These are phyloP conservation scores for Lomentospora prolificans DNA, from an alignment of 2,329 filamentous ascomycete genomes.

Conservation along the genomic window DNA sequence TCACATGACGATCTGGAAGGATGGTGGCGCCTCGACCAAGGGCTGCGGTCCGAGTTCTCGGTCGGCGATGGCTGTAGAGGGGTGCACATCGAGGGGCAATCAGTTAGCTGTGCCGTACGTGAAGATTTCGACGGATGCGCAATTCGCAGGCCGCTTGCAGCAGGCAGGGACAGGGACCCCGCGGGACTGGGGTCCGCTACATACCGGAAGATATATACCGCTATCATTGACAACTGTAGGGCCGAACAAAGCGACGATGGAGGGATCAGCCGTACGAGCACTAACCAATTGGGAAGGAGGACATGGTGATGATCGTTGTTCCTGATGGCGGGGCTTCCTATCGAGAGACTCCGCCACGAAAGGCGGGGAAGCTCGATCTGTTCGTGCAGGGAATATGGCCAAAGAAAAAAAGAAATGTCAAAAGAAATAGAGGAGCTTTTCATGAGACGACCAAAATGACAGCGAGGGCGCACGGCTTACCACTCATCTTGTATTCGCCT, in stretches of 20 bases:
- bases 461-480: too few species aligned
- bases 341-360: too few species aligned
- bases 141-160: too few species aligned
- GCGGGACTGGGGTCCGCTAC: too few species aligned
- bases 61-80: conserved; percentile 65
- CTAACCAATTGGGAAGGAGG: background rate
- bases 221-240: conserved; percentile 82
- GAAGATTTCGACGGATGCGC: too few species aligned
- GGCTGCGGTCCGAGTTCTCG: conserved; percentile 58
- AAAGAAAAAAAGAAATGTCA: background rate
- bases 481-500: conserved; percentile 71
- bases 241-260: background rate
- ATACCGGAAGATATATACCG: conserved; percentile 86
- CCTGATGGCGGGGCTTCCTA: background rate
- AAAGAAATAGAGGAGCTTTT: background rate
- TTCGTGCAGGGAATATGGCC: background rate
- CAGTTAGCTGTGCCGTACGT: background rate
- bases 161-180: too few species aligned
- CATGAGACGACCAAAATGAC: conserved; percentile 4
- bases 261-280: background rate
- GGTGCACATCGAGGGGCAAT: background rate
- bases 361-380: background rate
- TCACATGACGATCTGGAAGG: conserved; percentile 44
- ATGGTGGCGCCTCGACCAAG: conserved; percentile 51
- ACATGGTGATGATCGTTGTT: background rate